Evolutionary conservation across 176 grass and related monocot genomes (phyloP), one percentile per base, ranked within the genome.

Genomic region (Zea mays): DNA sequence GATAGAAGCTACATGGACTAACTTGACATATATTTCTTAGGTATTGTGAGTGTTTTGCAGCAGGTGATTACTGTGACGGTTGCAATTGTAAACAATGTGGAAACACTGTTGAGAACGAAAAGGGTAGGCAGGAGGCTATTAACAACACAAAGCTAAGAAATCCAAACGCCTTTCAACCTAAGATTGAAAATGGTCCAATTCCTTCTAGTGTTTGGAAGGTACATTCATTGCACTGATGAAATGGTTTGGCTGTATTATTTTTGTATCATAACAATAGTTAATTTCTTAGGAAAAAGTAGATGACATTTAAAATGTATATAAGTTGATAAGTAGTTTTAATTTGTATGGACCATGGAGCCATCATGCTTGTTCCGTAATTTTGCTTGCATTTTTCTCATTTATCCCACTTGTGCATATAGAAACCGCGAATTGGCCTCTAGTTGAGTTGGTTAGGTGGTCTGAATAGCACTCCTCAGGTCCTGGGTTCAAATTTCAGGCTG

Each of bases 21-120:
- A 88, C 70, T 40, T 39, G 38, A 70, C 62, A 83, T 84, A 47
- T 63, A 64, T 87, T 68, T 66, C 7, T 69, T 88, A 93, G 91
- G 82, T 93, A 93, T 55, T 93, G 91, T 14, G 91, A 93, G 56
- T 93, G 91, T 77, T 93, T 93, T 83, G 75, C 91, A 54, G 88
- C 87, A 80, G 79, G 91, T 17, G 65, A 77, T 85, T 90, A 88
- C 79, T 93, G 87, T 69, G 85, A 90, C 6, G 91, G 91, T 35
- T 93, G 91, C 88, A 90, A 93, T 63, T 93, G 91, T 76, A 67
- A 78, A 85, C 77, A 90, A 54, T 93, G 91, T 72, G 88, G 75
- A 74, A 93, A 93, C 55, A 83, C 79, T 54, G 54, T 81, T 76
- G 87, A 90, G 71, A 93, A 93, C 88, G 91, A 93, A 84, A 74